Evolutionary conservation across 768 basidiomycete genomes (phyloP).

Genomic region (Mycena floridula): DNA sequence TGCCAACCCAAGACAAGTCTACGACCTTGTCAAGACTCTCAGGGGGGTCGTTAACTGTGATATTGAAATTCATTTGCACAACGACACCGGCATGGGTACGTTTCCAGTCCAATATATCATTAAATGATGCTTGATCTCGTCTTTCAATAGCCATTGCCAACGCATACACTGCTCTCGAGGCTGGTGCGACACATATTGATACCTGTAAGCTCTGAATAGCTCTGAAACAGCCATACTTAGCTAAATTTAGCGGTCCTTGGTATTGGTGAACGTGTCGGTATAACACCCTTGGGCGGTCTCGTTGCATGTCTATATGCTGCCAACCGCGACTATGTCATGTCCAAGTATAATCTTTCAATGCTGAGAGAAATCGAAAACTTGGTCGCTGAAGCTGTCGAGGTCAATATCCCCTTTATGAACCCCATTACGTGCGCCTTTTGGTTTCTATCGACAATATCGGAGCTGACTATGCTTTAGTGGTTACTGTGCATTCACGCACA

Average conservation of each 20-base stretch:
- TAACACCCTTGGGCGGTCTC: constrained; percentile 95
- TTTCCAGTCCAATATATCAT: constrained; percentile 1
- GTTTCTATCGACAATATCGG: not conserved
- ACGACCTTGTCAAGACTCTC: constrained; percentile 94
- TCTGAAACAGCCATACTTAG: too few relatives aligned
- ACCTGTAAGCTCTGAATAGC: constrained; percentile 57
- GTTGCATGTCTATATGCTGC: constrained; percentile 96
- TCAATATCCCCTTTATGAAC: constrained; percentile 96
- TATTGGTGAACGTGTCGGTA: constrained; percentile 98
- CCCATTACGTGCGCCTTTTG: constrained; percentile 66
- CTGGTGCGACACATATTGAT: constrained; percentile 98
- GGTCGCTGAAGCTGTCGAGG: constrained; percentile 97
- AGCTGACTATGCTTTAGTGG: constrained; percentile 56
- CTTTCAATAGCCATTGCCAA: constrained; percentile 80
- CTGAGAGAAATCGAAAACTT: constrained; percentile 98
- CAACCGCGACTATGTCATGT: constrained; percentile 98
- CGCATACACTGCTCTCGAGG: constrained; percentile 96
- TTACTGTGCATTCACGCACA: constrained; percentile 99
- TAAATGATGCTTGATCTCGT: constrained; percentile 1
- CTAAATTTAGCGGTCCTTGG: constrained; percentile 72
- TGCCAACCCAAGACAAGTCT: constrained; percentile 97
- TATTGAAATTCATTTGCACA: constrained; percentile 97
- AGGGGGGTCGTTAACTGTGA: constrained; percentile 96
- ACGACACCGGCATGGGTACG: constrained; percentile 94
- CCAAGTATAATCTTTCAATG: constrained; percentile 97